phyloP scores from a whole-genome alignment of 495 filamentous ascomycete genomes.

The Friedmanniomyces simplex region DNA sequence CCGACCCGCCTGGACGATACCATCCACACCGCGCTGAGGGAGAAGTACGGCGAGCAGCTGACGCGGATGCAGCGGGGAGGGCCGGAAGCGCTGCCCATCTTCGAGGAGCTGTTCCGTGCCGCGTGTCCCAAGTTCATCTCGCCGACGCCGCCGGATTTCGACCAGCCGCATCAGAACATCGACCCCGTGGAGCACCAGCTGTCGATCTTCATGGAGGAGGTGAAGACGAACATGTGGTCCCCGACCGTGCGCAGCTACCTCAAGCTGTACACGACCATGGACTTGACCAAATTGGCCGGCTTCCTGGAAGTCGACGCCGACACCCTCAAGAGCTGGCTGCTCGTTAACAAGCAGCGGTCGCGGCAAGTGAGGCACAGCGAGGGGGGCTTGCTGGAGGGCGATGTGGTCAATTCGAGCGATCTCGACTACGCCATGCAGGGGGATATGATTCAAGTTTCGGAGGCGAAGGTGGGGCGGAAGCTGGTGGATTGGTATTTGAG shows the following conservation, averaged over 20 bases:
- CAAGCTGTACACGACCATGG: slow-evolving; percentile 98
- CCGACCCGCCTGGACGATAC: slow-evolving; percentile 96
- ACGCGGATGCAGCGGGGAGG: slow-evolving; percentile 89
- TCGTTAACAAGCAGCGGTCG: slow-evolving; percentile 97
- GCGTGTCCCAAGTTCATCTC: slow-evolving; percentile 99
- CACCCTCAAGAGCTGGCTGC: slow-evolving; percentile 75
- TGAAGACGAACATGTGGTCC: slow-evolving; percentile 90
- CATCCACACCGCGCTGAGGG: slow-evolving; percentile 91
- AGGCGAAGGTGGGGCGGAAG: slow-evolving; percentile 94
- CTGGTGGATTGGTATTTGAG: slow-evolving; percentile 98
- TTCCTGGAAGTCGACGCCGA: slow-evolving; percentile 94
- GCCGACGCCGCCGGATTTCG: slow-evolving; percentile 92
- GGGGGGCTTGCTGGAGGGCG: slow-evolving; percentile 78
- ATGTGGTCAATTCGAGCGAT: slow-evolving; percentile 81
- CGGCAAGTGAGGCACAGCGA: slow-evolving; percentile 94
- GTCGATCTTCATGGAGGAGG: slow-evolving; percentile 96
- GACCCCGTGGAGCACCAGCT: slow-evolving; percentile 97
- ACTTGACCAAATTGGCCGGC: slow-evolving; percentile 92
- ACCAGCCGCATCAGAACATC: slow-evolving; percentile 84
- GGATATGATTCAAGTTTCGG: slow-evolving; percentile 94
- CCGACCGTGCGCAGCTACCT: slow-evolving; percentile 96
- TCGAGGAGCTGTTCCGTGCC: slow-evolving; percentile 89
- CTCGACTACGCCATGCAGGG: slow-evolving; percentile 95
- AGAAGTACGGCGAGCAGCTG: slow-evolving; percentile 98
- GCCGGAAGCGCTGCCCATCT: slow-evolving; percentile 86